Conservation (phyloP, 2,329 filamentous ascomycete species). For the Colletotrichum orchidophilum region DNA sequence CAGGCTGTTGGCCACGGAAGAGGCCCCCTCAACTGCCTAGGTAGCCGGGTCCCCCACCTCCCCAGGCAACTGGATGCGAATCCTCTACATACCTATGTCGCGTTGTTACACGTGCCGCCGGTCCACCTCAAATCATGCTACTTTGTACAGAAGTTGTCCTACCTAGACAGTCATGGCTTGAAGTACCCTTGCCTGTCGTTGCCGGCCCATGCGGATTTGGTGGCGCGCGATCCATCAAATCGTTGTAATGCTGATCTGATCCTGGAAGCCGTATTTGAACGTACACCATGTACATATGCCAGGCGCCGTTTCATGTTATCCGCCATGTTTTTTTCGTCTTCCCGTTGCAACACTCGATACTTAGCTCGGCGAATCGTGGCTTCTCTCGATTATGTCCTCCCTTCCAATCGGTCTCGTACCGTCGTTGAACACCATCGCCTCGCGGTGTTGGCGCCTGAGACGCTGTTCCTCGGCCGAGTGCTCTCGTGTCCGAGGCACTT, state of each 20-base stretch:
- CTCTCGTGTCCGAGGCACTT: conserved; percentile 52
- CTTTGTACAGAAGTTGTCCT: background rate
- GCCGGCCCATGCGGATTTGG: background rate
- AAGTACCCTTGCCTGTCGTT: background rate
- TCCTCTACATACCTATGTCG: background rate
- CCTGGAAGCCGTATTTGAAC: background rate
- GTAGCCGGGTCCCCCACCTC: conserved; percentile 1
- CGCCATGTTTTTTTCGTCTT: background rate
- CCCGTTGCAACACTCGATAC: no score
- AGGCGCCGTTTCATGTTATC: no score
- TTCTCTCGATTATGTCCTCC: conserved; percentile 81
- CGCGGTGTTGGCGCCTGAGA: conserved; percentile 78
- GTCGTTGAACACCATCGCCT: conserved; percentile 92
- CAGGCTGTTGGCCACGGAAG: background rate
- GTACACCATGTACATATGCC: background rate
- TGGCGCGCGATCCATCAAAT: background rate
- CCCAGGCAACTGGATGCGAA: background rate
- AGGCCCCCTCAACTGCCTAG: background rate
- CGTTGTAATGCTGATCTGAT: background rate
- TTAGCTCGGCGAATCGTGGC: conserved; percentile 52
- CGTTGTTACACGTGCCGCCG: background rate
- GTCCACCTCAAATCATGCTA: background rate
- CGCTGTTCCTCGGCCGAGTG: conserved; percentile 75
- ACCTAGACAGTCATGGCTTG: background rate
- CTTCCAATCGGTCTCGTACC: conserved; percentile 78